Base-by-base conservation (phyloP, 1,284 basidiomycete species). In the Somion occarium region DNA sequence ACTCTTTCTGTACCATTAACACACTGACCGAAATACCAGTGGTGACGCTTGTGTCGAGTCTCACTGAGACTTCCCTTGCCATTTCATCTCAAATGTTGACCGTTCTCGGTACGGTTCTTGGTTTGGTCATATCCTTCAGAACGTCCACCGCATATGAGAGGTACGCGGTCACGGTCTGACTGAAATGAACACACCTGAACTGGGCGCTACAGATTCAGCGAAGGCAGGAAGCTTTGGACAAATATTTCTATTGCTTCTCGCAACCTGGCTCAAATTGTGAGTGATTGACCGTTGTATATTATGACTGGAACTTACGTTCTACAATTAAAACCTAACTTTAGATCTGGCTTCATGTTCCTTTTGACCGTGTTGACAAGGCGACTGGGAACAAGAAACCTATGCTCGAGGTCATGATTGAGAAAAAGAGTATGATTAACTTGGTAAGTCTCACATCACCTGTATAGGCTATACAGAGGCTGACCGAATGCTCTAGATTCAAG, bases 361-460 rank as follows among this genome's bases (percentile, higher is more conserved):
- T 64, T 19, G 73, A 79, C 12, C 72, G 80, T 18, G 60, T 67
- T 3, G 62, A 66, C 50, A 74, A 73, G 53, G 64, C 61, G 2
- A 64, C 57, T 13, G 59, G 62, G 23, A 55, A 62, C 50, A 67
- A 68, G 25, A 64, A 69, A 55, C 75, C 73, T 2, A 61, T 60
- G 9, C 68, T 82, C 24, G 70, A 79, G 59, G 73, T 74, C 22
- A 66, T 80, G 1, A 77, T 88, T 30, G 86, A 90, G 69, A 88
- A 88, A 69, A 84, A 83, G 66, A 80, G 81, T 7, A 82, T 88
- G 74, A 75, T 88, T 52, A 84, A 86, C 63, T 68, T 90, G 53
- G 80, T 79, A 53, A 45, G 70, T 56, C 15, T 9, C 26, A 26
- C 34, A 26, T 49, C n/a, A n/a, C n/a, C n/a, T n/a, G n/a, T n/a